Evolutionary conservation across 768 basidiomycete species (phyloP), one percentile per base, ranked within the genome.

Genomic region (Cubamyces sp.): DNA sequence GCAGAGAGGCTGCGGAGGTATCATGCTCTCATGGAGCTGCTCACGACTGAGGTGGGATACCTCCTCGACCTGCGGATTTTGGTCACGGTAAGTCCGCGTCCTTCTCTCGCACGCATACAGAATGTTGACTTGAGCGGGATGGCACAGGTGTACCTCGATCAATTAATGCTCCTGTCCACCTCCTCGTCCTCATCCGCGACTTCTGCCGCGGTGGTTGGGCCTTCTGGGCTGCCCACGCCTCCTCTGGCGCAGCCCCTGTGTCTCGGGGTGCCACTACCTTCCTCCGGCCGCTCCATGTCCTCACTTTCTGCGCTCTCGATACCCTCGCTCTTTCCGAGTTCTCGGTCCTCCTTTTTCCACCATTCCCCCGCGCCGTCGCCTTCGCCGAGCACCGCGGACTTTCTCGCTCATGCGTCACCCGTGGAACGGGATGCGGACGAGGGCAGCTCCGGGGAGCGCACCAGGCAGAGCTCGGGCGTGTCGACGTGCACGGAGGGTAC

Each of bases 41-140:
- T 98, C 25, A 79, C 84, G 60, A 96, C 94, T 0, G 96, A 98
- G 77, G 78, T 85, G 19, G 85, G 86, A 7, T 98, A 98, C 73
- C 81, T 94, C 9, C 72, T 81, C 54, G 94, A 96, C 74, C 75
- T 98, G 68, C 84, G 86, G 62, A 83, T 83, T 9, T 81, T 98
- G 46, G 90, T 94, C 58, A 81, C 82, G 65, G 94, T 93, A 72
- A 62, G 82, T 75, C n/a, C 43, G 59, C 47, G 53, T 21, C 23
- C 30, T 21, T 28, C 11, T 34, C 60, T 21, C 14, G 23, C 12
- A 19, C 37, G 21, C 34, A 19, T 18, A 23, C 39, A 26, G 21
- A 46, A 21, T 40, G 47, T 18, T 66, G 19, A 61, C 60, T 15
- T 40, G 14, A 21, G 28, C 8, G 28, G 28, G 28, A 30, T 12